Base-by-base conservation (phyloP, 495 filamentous ascomycete genomes). In the Trichoderma reesei region DNA sequence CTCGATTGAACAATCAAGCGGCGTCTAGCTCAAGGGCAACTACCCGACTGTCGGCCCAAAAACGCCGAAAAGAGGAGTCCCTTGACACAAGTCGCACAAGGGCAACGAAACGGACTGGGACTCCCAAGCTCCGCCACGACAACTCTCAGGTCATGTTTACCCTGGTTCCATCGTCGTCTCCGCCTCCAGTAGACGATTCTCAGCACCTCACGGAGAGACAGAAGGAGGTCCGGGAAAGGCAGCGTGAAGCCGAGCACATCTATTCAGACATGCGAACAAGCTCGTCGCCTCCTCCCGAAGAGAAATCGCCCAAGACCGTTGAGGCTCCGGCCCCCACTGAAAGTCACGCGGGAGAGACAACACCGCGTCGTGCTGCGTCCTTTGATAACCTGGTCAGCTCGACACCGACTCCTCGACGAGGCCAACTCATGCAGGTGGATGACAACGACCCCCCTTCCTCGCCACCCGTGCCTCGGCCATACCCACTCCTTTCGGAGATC, bases 111-210 rank as follows among this genome's bases (percentile, higher is more conserved):
- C 72, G 67, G 1, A 69, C 62, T 38, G 65, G 62, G 2, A 71
- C 71, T 20, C 72, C 76, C 3, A 81, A 77, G 33, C 74, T 84
- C 36, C 81, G 86, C 36, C 90, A 94, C 68, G 82, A 92, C 67
- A 83, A 92, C 72, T 91, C 90, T 5, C 89, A 92, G 66, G 79
- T 93, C 39, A 79, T 90, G 54, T 94, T 92, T 68, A 82, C 85
- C 6, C 72, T 85, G 1, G 85, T 92, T 60, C 80, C 82, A 11
- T 83, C 82, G 4, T 84, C 86, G 0, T 80, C 85, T 5, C 73
- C 67, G 10, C 67, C 67, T 3, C 67, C 70, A 11, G 67, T 65
- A 3, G 66, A 79, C 36, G 84, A 89, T 36, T 87, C 86, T 4
- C 88, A 90, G 67, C 68, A 85, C 4, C 71, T 92, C 42, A 94